These are phyloP conservation scores for Microthlaspi erraticum DNA, from an alignment of 345 rosid species.

Conservation along the genomic window DNA sequence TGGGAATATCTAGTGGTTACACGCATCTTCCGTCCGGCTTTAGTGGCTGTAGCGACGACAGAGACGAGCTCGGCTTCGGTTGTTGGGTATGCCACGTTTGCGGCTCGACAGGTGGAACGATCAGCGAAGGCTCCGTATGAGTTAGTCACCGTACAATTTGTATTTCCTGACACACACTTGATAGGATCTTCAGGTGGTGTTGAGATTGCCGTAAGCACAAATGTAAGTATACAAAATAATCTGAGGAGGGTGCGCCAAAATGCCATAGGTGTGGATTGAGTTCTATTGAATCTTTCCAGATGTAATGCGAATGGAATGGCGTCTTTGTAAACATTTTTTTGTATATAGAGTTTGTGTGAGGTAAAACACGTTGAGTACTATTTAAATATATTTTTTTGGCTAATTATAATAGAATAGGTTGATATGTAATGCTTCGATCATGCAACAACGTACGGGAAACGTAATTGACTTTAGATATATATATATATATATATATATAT, in stretches of 20 bases:
- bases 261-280: conserved; percentile 21
- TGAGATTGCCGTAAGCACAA: conserved; percentile 40
- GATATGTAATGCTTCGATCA: no score
- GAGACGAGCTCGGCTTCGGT: conserved; percentile 63
- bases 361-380: no score
- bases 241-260: conserved; percentile 34
- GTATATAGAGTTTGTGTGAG: conserved; percentile 18
- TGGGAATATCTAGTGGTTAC: conserved; percentile 73
- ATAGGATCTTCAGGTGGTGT: conserved; percentile 75
- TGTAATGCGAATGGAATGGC: neutral
- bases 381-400: no score
- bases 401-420: no score
- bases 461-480: no score
- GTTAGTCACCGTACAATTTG: conserved; percentile 71
- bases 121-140: conserved; percentile 77
- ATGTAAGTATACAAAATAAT: conserved; percentile 17
- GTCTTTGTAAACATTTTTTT: conserved; percentile 1
- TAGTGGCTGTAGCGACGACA: conserved; percentile 58
- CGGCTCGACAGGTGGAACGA: conserved; percentile 62
- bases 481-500: no score
- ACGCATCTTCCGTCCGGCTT: conserved; percentile 61
- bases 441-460: no score
- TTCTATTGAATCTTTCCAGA: conserved; percentile 12
- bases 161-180: conserved; percentile 51
- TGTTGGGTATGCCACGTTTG: conserved; percentile 60